These are phyloP conservation scores for Cyclotella choctawhatcheeana DNA, from an alignment of 108 stramenopile species.

Conservation along the genomic window DNA sequence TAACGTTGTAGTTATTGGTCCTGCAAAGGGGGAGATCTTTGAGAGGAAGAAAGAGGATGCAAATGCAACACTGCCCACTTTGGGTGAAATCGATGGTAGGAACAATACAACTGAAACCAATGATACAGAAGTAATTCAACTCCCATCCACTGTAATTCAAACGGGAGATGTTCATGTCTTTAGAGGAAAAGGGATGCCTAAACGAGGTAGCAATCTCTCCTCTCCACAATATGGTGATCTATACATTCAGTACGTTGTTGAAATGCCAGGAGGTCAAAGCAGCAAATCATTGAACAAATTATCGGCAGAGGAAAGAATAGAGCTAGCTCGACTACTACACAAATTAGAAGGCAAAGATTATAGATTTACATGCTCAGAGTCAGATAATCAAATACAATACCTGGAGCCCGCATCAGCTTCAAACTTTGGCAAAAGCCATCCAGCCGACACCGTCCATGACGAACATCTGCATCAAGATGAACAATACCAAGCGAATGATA, in stretches of 20 bases:
- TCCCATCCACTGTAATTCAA: constrained; percentile 48
- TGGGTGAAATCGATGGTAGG: neutral
- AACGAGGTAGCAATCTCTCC: constrained; percentile 15
- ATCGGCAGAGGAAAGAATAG: constrained; percentile 51
- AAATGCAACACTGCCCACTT: neutral
- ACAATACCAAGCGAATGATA: neutral
- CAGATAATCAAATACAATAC: constrained; percentile 23
- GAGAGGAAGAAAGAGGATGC: constrained; percentile 13
- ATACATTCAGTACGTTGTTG: constrained; percentile 83
- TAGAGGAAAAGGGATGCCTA: constrained; percentile 86
- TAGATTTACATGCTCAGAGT: constrained; percentile 1
- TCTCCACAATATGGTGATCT: constrained; percentile 67
- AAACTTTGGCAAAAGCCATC: constrained; percentile 54
- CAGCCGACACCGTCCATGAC: constrained; percentile 13
- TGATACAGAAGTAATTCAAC: neutral
- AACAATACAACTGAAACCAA: neutral
- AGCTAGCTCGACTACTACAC: constrained; percentile 55
- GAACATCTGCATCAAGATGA: constrained; percentile 17
- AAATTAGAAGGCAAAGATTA: constrained; percentile 65
- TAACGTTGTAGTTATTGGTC: constrained; percentile 40
- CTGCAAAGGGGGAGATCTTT: constrained; percentile 21
- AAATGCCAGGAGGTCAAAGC: constrained; percentile 52
- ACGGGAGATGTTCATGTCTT: constrained; percentile 85
- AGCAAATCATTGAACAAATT: constrained; percentile 26
- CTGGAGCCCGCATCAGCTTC: constrained; percentile 37